Percentiles rank a stretch among this genome's conserved stretches.
phyloP scores from a whole-genome alignment of 805 yeast species.

The Candida peoriensis region DNA sequence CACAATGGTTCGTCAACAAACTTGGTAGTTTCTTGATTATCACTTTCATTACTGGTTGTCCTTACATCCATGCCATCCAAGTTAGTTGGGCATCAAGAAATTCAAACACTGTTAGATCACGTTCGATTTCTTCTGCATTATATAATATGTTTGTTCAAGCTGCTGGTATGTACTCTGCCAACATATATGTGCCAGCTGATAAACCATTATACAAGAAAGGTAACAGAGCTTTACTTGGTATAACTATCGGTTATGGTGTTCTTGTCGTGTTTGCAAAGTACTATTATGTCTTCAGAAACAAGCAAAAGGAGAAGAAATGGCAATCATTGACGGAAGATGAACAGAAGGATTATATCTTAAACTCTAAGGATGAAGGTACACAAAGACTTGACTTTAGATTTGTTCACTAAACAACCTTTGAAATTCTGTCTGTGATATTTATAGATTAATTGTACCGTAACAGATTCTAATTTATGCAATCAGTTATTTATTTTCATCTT shows the following conservation, averaged over 20 bases:
- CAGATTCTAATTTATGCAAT: too few relatives aligned
- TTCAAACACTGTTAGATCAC: constrained; percentile 51
- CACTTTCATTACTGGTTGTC: constrained; percentile 2
- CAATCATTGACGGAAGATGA: constrained; percentile 9
- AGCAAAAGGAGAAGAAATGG: constrained; percentile 1
- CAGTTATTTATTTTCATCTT: too few relatives aligned
- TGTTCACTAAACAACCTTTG: constrained; percentile 1
- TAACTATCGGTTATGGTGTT: constrained; percentile 29
- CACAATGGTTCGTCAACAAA: constrained; percentile 21
- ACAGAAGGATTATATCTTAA: constrained; percentile 3
- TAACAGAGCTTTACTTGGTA: constrained; percentile 37
- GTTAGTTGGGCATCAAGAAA: constrained; percentile 49
- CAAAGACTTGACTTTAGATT: constrained; percentile 2
- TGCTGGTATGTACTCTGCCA: constrained; percentile 48
- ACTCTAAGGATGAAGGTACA: constrained; percentile 1
- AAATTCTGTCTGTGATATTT: too few relatives aligned
- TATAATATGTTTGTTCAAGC: constrained; percentile 63
- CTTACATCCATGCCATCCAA: constrained; percentile 3
- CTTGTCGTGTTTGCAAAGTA: constrained; percentile 23
- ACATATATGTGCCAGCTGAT: constrained; percentile 54
- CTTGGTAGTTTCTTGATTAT: constrained; percentile 29
- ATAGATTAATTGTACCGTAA: too few relatives aligned
- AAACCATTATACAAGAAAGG: constrained; percentile 56
- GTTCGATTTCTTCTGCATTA: constrained; percentile 61
- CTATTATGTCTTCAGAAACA: constrained; percentile 14